Percentiles rank a stretch among this genome's conserved stretches.
Evolutionary conservation across 306 rosid species (phyloP).

Genomic region (Cajanus cajan): DNA sequence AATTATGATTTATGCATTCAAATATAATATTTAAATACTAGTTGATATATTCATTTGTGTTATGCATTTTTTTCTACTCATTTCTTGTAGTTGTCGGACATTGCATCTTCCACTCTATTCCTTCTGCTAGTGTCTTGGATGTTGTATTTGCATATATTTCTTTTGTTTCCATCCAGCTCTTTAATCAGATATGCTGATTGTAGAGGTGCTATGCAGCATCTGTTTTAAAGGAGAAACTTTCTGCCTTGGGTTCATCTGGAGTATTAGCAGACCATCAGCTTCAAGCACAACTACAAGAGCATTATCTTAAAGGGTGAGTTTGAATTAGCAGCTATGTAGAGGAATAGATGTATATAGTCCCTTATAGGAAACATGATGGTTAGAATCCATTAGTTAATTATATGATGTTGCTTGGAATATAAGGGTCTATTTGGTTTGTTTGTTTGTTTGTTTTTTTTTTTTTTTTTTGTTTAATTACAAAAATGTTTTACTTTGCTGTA

Average conservation of each 20-base stretch:
- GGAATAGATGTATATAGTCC: not conserved
- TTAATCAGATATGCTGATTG: slow-evolving; percentile 41
- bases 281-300: slow-evolving; percentile 93
- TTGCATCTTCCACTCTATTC: slow-evolving; percentile 7
- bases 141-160: slow-evolving; percentile 24
- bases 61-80: not conserved
- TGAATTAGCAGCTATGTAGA: slow-evolving; percentile 22
- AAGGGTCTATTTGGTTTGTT: not conserved
- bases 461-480: not conserved
- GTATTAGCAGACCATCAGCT: slow-evolving; percentile 97
- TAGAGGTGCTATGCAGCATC: slow-evolving; percentile 72
- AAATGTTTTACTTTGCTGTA: not conserved
- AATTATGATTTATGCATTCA: too few species aligned
- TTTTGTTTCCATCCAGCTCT: slow-evolving; percentile 15
- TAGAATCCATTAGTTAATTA: not conserved
- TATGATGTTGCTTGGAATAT: slow-evolving; percentile 1
- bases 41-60: slow-evolving; percentile 3
- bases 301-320: slow-evolving; percentile 83
- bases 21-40: too few species aligned
- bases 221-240: slow-evolving; percentile 89
- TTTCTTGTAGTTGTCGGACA: slow-evolving; percentile 1
- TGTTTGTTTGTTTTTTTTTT: not conserved
- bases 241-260: slow-evolving; percentile 92
- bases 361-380: not conserved
- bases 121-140: not conserved